Evolutionary conservation across 345 rosid species (phyloP).

Genomic region (Gynandropsis gynandra): DNA sequence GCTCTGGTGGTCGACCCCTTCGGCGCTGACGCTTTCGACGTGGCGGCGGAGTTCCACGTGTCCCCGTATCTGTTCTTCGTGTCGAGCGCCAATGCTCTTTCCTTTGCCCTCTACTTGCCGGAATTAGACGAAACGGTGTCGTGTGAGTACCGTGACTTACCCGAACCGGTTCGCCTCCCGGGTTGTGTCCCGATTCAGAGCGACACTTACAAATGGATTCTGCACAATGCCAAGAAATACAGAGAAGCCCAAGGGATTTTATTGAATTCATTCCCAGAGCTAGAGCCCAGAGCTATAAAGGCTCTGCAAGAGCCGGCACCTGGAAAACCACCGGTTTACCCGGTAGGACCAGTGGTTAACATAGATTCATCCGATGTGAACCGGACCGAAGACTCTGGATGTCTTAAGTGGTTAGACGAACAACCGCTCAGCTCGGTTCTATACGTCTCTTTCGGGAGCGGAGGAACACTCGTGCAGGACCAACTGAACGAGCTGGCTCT

Average conservation of each 20-base stretch:
- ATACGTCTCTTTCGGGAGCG: slow-evolving; percentile 86
- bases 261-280: slow-evolving; percentile 45
- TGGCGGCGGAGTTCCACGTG: slow-evolving; percentile 41
- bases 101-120: slow-evolving; percentile 44
- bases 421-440: slow-evolving; percentile 84
- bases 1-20: slow-evolving; percentile 55
- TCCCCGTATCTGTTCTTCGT: slow-evolving; percentile 47
- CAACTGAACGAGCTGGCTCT: slow-evolving; percentile 72
- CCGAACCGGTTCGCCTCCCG: slow-evolving; percentile 48
- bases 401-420: slow-evolving; percentile 62
- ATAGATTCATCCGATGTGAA: slow-evolving; percentile 20
- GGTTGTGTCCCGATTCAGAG: slow-evolving; percentile 50
- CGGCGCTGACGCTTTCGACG: slow-evolving; percentile 61
- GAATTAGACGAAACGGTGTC: slow-evolving; percentile 43
- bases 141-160: slow-evolving; percentile 49
- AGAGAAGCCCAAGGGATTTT: slow-evolving; percentile 55
- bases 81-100: slow-evolving; percentile 41
- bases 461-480: slow-evolving; percentile 58
- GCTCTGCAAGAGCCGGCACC: slow-evolving; percentile 36
- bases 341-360: slow-evolving; percentile 59
- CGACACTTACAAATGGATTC: slow-evolving; percentile 56
- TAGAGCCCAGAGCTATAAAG: slow-evolving; percentile 42
- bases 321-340: slow-evolving; percentile 53
- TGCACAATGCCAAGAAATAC: slow-evolving; percentile 43
- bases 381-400: slow-evolving; percentile 23